Evolutionary conservation across 1,139 yeast genomes (phyloP), one percentile per base, ranked within the genome.

Genomic region (Hemisphaericaspora xylanilytica): DNA sequence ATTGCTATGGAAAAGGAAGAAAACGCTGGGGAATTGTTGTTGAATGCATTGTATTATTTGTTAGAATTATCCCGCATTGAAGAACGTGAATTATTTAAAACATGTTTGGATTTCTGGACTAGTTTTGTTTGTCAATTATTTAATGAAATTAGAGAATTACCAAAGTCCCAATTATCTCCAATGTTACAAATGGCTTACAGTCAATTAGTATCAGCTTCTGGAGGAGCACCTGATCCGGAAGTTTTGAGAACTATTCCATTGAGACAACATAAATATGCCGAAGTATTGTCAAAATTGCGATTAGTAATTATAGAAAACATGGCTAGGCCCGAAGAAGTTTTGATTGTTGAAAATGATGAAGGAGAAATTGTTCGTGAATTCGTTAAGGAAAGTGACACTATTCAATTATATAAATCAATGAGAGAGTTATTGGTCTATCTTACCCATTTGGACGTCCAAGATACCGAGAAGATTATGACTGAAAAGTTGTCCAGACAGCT

Each of bases 361-460:
- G 98, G 98, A 49, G 98, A 92, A 66, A 92, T 92, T 61, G 98
- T 94, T 31, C 80, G 99, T 59, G 98, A 92, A 59, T 90, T 92
- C 51, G 96, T 92, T 43, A 89, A 87, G 60, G 99, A 92, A 64
- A 84, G 94, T 59, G 99, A 92, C 60, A 92, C 98, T 11, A 92
- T 92, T 56, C 96, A 92, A 52, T 73, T 92, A 47, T 92, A 92
- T 70, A 90, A 92, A 65, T 82, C 94, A 31, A 88, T 90, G 87
- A 82, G 97, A 64, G 97, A 92, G 62, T 95, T 89, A 14, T 73
- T 92, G 47, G 98, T 92, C 40, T 94, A 88, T 60, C 74, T 92
- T 57, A 92, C 99, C 9, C 99, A 92, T 64, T 78, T 94, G 61
- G 94, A 92, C 61, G 97, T 92, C 30, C 78, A 85, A 45, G 96